Evolutionary conservation across 2,329 filamentous ascomycete species (phyloP).

Genomic region (Clarireedia paspali): DNA sequence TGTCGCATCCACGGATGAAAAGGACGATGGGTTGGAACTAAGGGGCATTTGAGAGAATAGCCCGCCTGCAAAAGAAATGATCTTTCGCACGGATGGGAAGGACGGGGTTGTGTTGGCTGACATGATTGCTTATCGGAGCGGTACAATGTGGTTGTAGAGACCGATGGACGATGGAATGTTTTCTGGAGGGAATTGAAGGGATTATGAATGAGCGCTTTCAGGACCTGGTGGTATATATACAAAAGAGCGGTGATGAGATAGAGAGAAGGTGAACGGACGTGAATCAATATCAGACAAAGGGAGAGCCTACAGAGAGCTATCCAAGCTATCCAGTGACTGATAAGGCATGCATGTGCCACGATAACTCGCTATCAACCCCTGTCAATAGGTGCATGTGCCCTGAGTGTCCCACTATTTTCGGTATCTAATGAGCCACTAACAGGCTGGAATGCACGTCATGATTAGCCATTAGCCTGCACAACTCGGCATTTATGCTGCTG

Average conservation of each 20-base stretch:
- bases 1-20: not conserved
- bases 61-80: slow-evolving; percentile 18
- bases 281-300: not conserved
- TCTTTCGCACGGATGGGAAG: slow-evolving; percentile 19
- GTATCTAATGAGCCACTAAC: too few relatives aligned
- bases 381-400: slow-evolving; percentile 4
- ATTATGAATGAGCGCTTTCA: too few relatives aligned
- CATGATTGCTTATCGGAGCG: not conserved
- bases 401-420: not conserved
- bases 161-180: too few relatives aligned
- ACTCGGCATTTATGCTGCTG: not conserved
- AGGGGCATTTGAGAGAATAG: slow-evolving; percentile 22
- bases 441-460: not conserved
- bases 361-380: not conserved
- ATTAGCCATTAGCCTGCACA: not conserved
- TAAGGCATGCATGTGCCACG: slow-evolving; percentile 1
- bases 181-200: too few relatives aligned
- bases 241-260: not conserved
- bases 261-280: not conserved
- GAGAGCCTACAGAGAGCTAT: not conserved
- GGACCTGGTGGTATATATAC: not conserved
- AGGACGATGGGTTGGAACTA: slow-evolving; percentile 3
- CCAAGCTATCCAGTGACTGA: not conserved
- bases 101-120: slow-evolving; percentile 1
- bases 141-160: not conserved